Base-by-base conservation (phyloP, 306 rosid genomes). In the Vigna trinervia region DNA sequence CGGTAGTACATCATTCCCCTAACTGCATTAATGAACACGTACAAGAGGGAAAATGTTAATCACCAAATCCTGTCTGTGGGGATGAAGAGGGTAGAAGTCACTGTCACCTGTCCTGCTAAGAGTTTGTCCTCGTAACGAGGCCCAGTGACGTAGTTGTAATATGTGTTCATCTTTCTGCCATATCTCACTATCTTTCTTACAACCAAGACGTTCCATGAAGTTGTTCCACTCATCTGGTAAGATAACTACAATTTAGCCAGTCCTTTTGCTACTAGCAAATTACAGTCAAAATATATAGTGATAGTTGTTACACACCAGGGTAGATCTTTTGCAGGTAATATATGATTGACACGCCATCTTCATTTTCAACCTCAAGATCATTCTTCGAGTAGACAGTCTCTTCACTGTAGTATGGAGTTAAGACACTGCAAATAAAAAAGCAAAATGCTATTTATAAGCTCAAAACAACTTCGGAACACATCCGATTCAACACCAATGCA, bases 1-100 rank as follows among this genome's bases (percentile, higher is more conserved):
- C 97, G 88, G 77, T 92, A 95, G 68, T 95, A 95, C 99, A 95
- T 95, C 97, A 95, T 95, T 75, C 99, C 99, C 87, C 97, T 88
- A 41, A 95, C 99, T 95, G 93, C 80, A 87, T 80, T 26, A 52
- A 47, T 67, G 58, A 72, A 53, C 48, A 77, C 76, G 83, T 69
- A 82, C 69, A 66, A 82, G 45, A 63, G 22, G 69, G 20, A 71
- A 78, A 70, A 14, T 50, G 51, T 74, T 36, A 56, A 79, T 69
- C 14, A 74, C 61, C 80, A 74, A 71, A 73, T 41, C 30, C 59
- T 58, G 74, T 74, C 6, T 41, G 11, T 30, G 28, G 80, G 68
- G 26, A 74, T 59, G 73, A 30, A 22, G 52, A 63, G 63, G 66
- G 63, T 43, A 73, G 77, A 69, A 46, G 59, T 61, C 64, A 19